Base-by-base conservation (phyloP, 495 filamentous ascomycete genomes). In the Rhizodiscina lignyota region DNA sequence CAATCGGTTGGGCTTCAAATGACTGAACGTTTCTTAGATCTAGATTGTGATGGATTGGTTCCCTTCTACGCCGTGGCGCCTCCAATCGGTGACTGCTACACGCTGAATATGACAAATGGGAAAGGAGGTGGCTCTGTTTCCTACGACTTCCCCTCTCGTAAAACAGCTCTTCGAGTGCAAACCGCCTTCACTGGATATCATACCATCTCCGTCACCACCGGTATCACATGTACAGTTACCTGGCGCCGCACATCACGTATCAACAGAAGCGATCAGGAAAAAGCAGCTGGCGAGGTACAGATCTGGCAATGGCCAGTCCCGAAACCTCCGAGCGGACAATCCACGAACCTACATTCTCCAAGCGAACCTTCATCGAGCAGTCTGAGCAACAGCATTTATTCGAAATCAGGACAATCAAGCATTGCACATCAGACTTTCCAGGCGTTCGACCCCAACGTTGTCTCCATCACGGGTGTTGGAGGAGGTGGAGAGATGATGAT, bases 11-110 rank as follows among this genome's bases (percentile, higher is more conserved):
- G 22, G 12, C 34, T 22, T 17, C 20, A 23, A 10, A 36, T 23
- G 34, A 36, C 19, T n/a, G 34, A 23, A 27, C 19, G 34, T 11
- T 23, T 22, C 34, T 36, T 22, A 18, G 34, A 22, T 10, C 21
- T n/a, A 5, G 20, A 36, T 36, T n/a, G 19, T 22, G 34, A 36
- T 36, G 20, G 34, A 4, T 18, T 36, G 11, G 22, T 36, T 13
- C 34, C 34, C 4, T 27, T 36, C 11, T 36, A 36, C 34, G 34
- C 34, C 11, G 18, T 36, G 18, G 20, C 34, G 5, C 19, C 34
- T 11, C 22, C 34, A 17, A 1, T 4, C 18, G 15, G 11, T 13
- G 20, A 15, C 19, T n/a, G 34, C 16, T 5, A 22, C 11, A 27
- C 19, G 5, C 34, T 36, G 34, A 27, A n/a, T 23, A 5, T 36